These are phyloP conservation scores for Jamesozyma lodderae DNA, from an alignment of 805 yeast genomes.

Conservation along the genomic window DNA sequence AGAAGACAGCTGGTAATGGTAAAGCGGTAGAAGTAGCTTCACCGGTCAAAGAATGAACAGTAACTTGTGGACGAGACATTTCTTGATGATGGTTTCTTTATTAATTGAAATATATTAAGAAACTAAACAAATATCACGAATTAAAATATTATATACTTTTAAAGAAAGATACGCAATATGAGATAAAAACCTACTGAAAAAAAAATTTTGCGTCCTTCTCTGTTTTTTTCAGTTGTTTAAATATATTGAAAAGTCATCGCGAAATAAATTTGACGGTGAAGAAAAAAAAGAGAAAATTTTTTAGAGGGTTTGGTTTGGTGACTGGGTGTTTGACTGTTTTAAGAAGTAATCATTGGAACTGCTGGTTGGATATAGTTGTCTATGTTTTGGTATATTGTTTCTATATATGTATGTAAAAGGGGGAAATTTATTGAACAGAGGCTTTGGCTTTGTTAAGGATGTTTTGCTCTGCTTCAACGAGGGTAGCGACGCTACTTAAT, in stretches of 20 bases:
- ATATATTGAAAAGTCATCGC: background rate
- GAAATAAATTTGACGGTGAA: background rate
- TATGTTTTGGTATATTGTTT: background rate
- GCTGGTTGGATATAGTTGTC: no score
- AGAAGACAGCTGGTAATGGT: conserved; percentile 96
- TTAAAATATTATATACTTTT: no score
- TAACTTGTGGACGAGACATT: conserved; percentile 87
- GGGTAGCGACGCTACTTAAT: background rate
- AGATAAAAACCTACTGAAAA: no score
- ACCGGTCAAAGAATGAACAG: conserved; percentile 85
- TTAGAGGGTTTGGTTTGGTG: background rate
- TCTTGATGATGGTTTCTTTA: conserved; percentile 5
- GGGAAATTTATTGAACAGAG: background rate
- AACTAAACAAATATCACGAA: no score
- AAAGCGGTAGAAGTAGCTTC: conserved; percentile 74
- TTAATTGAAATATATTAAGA: background rate
- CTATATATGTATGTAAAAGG: background rate
- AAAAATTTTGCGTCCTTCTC: background rate
- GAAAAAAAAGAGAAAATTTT: background rate
- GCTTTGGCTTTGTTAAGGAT: background rate
- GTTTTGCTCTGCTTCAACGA: background rate
- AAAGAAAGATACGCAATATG: no score
- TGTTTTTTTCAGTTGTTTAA: background rate
- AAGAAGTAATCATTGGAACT: no score
- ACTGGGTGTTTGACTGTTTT: conserved; percentile 1